Evolutionary conservation across 306 rosid species (phyloP), one percentile per base, ranked within the genome.

Genomic region (Dryas drummondii): DNA sequence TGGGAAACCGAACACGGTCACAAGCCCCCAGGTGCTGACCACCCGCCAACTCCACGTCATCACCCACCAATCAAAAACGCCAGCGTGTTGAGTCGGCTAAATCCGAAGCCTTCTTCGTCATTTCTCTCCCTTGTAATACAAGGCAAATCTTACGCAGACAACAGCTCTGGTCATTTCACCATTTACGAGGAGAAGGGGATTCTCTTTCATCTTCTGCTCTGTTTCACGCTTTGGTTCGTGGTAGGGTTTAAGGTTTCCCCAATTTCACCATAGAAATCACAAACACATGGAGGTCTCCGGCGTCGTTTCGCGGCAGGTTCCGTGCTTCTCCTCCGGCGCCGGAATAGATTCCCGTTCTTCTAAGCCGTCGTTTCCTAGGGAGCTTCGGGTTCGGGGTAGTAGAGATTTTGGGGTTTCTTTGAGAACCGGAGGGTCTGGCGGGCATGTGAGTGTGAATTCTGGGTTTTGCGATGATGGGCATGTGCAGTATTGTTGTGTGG

Each of bases 241-340:
- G 37, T 32, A 32, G 37, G 68, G 6, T 63, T 41, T n/a, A 1
- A 9, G 9, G 51, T n/a, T 66, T 45, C 16, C 70, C 4, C 19
- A 17, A 12, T 65, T 53, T 50, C 76, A 49, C 22, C 67, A 63
- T 74, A 56, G 32, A 32, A 46, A 26, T 50, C 5, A 26, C 27
- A 19, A 54, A 72, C 41, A 69, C 40, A 90, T 90, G 98, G 98
- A 91, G 79, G 85, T 83, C 32, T 87, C 91, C 63, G 93, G 96
- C 68, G 71, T 84, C 63, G 84, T 86, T 79, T 76, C 86, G 70
- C 83, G 87, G 27, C 87, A 74, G 16, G 61, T 80, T 1, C 51
- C 84, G 19, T 49, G 26, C 78, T 42, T 74, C 32, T 49, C 84
- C 32, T 49, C 84, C 74, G 80, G 79, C 12, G 52, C 7, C 17